Base-by-base conservation (phyloP, 495 filamentous ascomycete genomes). In the Stereocaulon alpinum region DNA sequence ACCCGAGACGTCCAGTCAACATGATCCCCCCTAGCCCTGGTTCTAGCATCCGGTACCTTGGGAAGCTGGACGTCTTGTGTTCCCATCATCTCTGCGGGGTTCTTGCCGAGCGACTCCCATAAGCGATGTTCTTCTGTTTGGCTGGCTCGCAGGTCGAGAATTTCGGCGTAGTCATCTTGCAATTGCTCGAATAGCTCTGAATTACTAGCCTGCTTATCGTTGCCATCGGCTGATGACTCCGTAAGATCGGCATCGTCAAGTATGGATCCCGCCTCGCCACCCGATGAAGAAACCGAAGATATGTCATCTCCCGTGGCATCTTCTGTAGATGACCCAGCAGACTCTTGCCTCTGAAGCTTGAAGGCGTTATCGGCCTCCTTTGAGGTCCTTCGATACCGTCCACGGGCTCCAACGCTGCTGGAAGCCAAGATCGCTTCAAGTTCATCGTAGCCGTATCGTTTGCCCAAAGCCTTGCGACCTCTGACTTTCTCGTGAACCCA, bases 71-170 rank as follows among this genome's bases (percentile, higher is more conserved):
- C 9, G 18, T 58, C 49, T 40, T 64, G 47, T 11, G 22, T 17
- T 24, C 64, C 61, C 37, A 72, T 63, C 6, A 63, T 63, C 45
- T 63, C 61, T 17, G 63, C 34, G 6, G 61, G 59, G 49, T 61
- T 53, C 41, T 61, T 66, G 22, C 68, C 70, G 12, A 91, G 66
- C 11, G 84, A 41, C 0, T 61, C 59, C 81, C 82, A 85, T 11
- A 89, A 58, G 14, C 68, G 62, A 40, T 67, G 64, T 70, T 91
- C 86, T 67, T 86, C 84, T 9, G 63, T 53, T 15, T 66, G 71
- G 59, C 79, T 79, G 15, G 71, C 65, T 60, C 74, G 66, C 24
- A 63, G 67, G 62, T 91, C 86, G 6, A 78, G 53, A 0, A 58
- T 59, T 59, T 86, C 83, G 0, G 80, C 73, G 53, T 85, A 77